A percentile compares a stretch with the other conserved stretches of the same genome.
phyloP scores from a whole-genome alignment of 768 basidiomycete species.

The Boletus barrowsii region DNA sequence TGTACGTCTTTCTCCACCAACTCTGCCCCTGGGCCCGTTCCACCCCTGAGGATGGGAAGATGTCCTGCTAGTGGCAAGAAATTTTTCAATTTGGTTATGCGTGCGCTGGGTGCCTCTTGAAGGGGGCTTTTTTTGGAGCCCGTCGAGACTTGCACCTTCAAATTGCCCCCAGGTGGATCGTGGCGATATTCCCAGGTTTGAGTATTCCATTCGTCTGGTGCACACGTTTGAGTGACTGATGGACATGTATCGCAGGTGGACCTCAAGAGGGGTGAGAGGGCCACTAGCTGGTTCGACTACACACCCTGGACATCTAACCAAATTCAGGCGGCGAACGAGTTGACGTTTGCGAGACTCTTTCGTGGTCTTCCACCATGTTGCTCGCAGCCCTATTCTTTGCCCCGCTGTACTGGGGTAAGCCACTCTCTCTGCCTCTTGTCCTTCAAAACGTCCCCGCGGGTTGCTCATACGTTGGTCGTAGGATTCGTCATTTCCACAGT shows the following conservation, averaged over 20 bases:
- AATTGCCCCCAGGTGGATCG: background rate
- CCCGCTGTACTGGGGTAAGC: constrained; percentile 3
- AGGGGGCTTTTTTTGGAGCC: too few relatives aligned
- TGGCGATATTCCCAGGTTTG: background rate
- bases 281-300: too few relatives aligned
- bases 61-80: too few relatives aligned
- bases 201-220: too few relatives aligned
- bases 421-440: background rate
- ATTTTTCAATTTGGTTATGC: too few relatives aligned
- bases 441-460: too few relatives aligned
- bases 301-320: too few relatives aligned
- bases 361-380: background rate
- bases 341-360: background rate
- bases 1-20: background rate
- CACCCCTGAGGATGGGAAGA: background rate
- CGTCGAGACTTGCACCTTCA: background rate
- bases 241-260: too few relatives aligned
- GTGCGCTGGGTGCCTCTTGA: too few relatives aligned
- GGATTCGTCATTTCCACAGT: constrained; percentile 1
- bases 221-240: too few relatives aligned
- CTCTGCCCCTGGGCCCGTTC: background rate
- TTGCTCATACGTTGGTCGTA: background rate
- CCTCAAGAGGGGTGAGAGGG: too few relatives aligned
- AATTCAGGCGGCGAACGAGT: background rate
- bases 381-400: too few relatives aligned